phyloP scores from a whole-genome alignment of 2,329 filamentous ascomycete species.

The Aureobasidium subglaciale region DNA sequence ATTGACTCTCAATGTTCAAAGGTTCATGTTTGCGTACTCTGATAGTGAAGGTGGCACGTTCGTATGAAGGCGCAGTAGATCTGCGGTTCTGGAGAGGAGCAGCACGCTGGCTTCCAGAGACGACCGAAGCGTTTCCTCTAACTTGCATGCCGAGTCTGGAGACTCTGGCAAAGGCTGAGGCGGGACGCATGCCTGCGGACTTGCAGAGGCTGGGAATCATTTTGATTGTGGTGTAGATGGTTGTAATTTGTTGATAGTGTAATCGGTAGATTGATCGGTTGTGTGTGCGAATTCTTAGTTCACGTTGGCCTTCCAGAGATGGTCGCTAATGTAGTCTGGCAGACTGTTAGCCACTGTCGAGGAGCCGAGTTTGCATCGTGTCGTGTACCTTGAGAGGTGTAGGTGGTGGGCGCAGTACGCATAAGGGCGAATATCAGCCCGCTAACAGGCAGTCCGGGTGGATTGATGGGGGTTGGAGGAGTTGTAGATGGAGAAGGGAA shows the following conservation, averaged over 20 bases:
- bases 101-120: constrained; percentile 62
- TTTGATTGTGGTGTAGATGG: constrained; percentile 28
- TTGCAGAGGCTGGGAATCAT: constrained; percentile 52
- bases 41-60: constrained; percentile 90
- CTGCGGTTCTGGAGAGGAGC: constrained; percentile 53
- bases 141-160: constrained; percentile 40
- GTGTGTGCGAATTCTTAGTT: constrained; percentile 42
- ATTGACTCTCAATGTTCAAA: constrained; percentile 15
- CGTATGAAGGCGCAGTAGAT: constrained; percentile 61
- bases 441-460: constrained; percentile 14
- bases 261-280: constrained; percentile 17
- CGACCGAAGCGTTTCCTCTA: constrained; percentile 54
- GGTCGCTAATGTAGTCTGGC: constrained; percentile 61
- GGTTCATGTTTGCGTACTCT: constrained; percentile 51
- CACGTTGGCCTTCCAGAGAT: constrained; percentile 61
- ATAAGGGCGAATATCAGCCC: constrained; percentile 25
- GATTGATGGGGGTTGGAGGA: constrained; percentile 6
- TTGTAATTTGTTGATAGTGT: constrained; percentile 19
- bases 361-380: constrained; percentile 15
- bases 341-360: constrained; percentile 16
- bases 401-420: constrained; percentile 45
- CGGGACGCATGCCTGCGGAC: constrained; percentile 34
- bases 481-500: not conserved
- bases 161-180: constrained; percentile 38
- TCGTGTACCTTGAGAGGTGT: constrained; percentile 45